These are phyloP conservation scores for Cotoneaster glaucophyllus DNA, from an alignment of 306 rosid genomes.

Conservation along the genomic window DNA sequence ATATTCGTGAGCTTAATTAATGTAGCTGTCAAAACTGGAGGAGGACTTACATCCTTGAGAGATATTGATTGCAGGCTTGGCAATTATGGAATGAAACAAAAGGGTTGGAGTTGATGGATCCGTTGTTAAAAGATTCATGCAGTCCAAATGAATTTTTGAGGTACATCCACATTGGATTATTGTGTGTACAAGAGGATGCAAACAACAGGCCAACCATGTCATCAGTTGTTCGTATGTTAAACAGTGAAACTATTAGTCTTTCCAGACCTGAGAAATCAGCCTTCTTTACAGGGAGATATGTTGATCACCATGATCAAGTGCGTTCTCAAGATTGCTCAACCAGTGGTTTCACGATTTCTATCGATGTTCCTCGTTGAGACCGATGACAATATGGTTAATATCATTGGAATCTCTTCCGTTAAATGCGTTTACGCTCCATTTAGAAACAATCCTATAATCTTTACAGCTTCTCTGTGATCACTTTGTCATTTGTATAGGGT, in stretches of 20 bases:
- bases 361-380: neutral
- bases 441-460: no score
- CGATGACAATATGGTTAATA: neutral
- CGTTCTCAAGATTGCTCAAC: conserved; percentile 3
- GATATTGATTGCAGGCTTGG: neutral
- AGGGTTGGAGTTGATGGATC: neutral
- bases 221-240: conserved; percentile 34
- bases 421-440: no score
- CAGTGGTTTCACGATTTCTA: conserved; percentile 22
- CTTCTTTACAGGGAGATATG: no score
- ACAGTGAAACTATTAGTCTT: conserved; percentile 10
- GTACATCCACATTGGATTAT: neutral
- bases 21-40: neutral
- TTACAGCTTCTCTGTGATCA: no score
- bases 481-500: no score
- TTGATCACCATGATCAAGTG: neutral
- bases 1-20: neutral
- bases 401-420: neutral
- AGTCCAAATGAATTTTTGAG: neutral
- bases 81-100: neutral
- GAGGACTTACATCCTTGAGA: neutral
- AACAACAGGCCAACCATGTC: conserved; percentile 49
- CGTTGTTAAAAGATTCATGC: neutral
- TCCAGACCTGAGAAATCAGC: no score
- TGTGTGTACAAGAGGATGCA: conserved; percentile 42